Evolutionary conservation across 2,329 filamentous ascomycete genomes (phyloP).

Genomic region (Diaporthe batatas): DNA sequence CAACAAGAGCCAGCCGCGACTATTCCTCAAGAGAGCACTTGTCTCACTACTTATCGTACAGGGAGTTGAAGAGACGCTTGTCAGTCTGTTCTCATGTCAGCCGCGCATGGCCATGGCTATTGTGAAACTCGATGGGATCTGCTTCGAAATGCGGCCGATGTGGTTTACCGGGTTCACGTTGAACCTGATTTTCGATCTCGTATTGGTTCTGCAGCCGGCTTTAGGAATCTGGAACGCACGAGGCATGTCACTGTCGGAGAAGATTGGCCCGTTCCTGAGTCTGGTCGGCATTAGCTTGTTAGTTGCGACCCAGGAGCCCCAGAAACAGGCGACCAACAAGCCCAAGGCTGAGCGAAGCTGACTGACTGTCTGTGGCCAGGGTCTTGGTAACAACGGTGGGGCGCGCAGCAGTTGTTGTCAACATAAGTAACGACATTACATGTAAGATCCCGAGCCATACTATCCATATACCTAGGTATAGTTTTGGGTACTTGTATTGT

Average conservation of each 20-base stretch:
- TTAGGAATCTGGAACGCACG: conserved; percentile 4
- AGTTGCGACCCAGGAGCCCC: background rate
- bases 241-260: background rate
- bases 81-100: conserved; percentile 22
- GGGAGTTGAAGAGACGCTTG: conserved; percentile 20
- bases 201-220: conserved; percentile 15
- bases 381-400: conserved; percentile 16
- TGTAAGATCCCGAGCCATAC: background rate
- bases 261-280: background rate
- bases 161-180: conserved; percentile 35
- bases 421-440: conserved; percentile 32
- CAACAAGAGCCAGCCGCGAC: background rate
- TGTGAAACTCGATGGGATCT: conserved; percentile 15
- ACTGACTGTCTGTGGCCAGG: background rate
- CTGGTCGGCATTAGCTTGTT: conserved; percentile 4
- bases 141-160: conserved; percentile 31
- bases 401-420: conserved; percentile 8
- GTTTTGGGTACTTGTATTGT: background rate
- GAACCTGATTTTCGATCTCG: conserved; percentile 19
- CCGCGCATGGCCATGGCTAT: background rate
- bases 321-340: background rate
- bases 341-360: background rate
- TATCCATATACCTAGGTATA: no score
- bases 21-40: conserved; percentile 14
- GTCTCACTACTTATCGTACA: conserved; percentile 21